phyloP scores from a whole-genome alignment of 305 asterid species.

The Rubia balearica region DNA sequence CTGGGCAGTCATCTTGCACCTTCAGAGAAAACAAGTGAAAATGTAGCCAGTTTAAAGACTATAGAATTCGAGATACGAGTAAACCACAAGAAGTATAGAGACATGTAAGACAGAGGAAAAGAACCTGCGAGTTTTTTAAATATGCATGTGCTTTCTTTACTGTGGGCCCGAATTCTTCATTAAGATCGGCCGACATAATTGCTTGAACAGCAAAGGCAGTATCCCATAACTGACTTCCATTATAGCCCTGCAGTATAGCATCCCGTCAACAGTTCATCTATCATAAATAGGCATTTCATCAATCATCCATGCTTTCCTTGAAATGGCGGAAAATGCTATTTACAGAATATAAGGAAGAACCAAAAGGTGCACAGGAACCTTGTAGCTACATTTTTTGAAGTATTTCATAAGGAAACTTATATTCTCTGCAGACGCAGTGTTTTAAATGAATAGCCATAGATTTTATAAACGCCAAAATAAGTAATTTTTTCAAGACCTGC shows the following conservation, averaged over 20 bases:
- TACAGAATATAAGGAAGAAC: background rate
- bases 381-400: background rate
- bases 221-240: conserved; percentile 95
- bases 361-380: background rate
- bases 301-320: conserved; percentile 13
- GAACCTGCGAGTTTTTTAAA: conserved; percentile 68
- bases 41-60: conserved; percentile 12
- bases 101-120: conserved; percentile 14
- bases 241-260: conserved; percentile 61
- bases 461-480: background rate
- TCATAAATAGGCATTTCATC: background rate
- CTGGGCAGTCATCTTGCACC: conserved; percentile 80
- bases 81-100: conserved; percentile 12
- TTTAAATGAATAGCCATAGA: background rate
- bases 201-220: conserved; percentile 77
- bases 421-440: background rate
- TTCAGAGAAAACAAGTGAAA: conserved; percentile 26
- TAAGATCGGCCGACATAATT: conserved; percentile 55
- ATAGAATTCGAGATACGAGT: background rate
- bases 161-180: conserved; percentile 59
- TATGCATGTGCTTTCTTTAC: conserved; percentile 65
- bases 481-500: conserved; percentile 49
- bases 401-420: background rate
- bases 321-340: background rate
- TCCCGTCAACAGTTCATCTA: conserved; percentile 7